Evolutionary conservation across 1,284 basidiomycete genomes (phyloP), one percentile per base, ranked within the genome.

Genomic region (Cystobasidiaceae sp.): DNA sequence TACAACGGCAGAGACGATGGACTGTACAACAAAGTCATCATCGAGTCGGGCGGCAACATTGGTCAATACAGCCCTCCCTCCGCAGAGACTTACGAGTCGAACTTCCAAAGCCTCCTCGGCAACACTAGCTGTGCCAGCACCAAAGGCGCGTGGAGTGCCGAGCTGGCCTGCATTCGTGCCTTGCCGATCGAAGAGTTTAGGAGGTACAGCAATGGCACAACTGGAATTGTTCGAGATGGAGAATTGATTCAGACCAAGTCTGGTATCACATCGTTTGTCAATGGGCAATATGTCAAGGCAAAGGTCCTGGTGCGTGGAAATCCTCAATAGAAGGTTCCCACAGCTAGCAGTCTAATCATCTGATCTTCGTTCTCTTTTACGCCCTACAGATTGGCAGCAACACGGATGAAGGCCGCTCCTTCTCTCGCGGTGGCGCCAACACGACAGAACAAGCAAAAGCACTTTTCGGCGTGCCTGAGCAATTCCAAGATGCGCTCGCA

Each of bases 101-200:
- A 33, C 25, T 62, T 41, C 21, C 33, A 62, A 9, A 34, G 30
- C 23, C 34, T 62, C 8, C 8, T 62, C 21, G 46, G 13, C 13
- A 62, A 62, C 27, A 62, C 59, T 6, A 62, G 13, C 33, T 62
- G 59, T 27, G 17, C 49, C 23, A 21, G 23, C 9, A 62, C 45
- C 15, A 52, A 62, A 39, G 45, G 45, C 7, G 51, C 59, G 19
- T 51, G 34, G 30, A 19, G 25, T 19, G 49, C 28, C 7, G 45
- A 62, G 32, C 28, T 62, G 6, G 28, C 7, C 7, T 62, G 59
- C 33, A 62, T 62, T 25, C 5, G 49, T 6, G 19, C 21, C n/a
- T 48, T 62, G 21, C 27, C 45, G 4, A 51, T 51, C 30, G 59
- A 52, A 7, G 34, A 48, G n/a, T 62, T 50, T 27, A 27, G 59